Evolutionary conservation across 176 grass and related monocot genomes (phyloP), one percentile per base, ranked within the genome.

Genomic region (Tuctoria greenei): DNA sequence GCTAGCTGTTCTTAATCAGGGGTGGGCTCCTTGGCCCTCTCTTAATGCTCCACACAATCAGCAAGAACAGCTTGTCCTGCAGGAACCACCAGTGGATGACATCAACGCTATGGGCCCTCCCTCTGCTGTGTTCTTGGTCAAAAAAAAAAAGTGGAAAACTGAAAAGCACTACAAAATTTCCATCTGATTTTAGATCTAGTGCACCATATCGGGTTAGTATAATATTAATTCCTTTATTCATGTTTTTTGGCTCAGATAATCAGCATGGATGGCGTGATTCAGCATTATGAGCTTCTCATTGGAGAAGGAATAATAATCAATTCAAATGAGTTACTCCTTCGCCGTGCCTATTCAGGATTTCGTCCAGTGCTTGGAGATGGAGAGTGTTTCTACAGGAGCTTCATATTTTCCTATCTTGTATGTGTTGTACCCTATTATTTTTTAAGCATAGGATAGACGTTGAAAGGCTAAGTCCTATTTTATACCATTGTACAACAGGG

Each of bases 301-400:
- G 17, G 27, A 46, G 6, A 7, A 61, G 46, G 76, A 46, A 27
- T 17, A n/a, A 36, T 25, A 66, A 2, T 64, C 12, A 3, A 49
- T 64, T 34, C 45, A 16, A 6, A 71, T 36, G 59, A 16, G 21
- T 6, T 45, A 20, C 4, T 10, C 20, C 66, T 82, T 59, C 28
- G 3, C 31, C 8, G 10, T 47, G 4, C 0, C 8, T 81, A 72
- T 77, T 82, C 59, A 38, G 49, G 3, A 77, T 41, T 82, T 64
- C 71, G 72, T 34, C 79, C 17, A 3, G 84, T 86, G 27, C 13
- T 4, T 57, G 66, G 72, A 77, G 84, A 86, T 34, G 78, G 72
- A 18, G 84, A 86, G 39, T 77, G 84, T 82, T 86, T 86, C 66
- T 77, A 86, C 40, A 82, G 84, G 72, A 82, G 84, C 78, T 86